Base-by-base conservation (phyloP, 176 grass and related monocot species). In the Urochloa ruziziensis region DNA sequence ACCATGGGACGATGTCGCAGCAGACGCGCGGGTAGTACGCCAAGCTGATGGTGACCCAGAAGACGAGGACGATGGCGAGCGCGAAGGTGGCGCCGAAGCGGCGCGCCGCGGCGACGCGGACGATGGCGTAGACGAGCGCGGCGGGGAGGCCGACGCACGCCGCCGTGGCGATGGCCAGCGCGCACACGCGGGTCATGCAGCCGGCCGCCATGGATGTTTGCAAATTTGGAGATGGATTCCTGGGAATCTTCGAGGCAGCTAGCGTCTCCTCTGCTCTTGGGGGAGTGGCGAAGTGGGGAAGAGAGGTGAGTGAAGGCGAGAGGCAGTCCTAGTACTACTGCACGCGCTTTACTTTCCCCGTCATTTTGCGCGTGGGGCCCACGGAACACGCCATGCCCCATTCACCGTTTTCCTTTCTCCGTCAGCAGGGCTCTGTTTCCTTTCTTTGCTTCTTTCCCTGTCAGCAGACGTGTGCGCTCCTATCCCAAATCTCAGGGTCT, bases 61-160 rank as follows among this genome's bases (percentile, higher is more conserved):
- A 62, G 37, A 64, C 40, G 42, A 79, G 76, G 18, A 79, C 42
- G 76, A 34, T 0, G 25, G 27, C 7, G 39, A 48, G 28, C 24
- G 68, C 68, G 68, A 47, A 19, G 42, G 42, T 47, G 68, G 68
- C 42, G 42, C 68, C 68, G 40, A 29, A 71, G 14, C 7, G 68
- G 0, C 68, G 42, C 6, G 59, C 58, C 58, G 43, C 42, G 3
- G 62, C 42, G 43, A 51, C 25, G 6, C 44, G 19, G 60, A 79
- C 59, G 59, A 79, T 46, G 11, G 76, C 60, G 76, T 49, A 79
- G 76, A 65, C 1, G 28, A 79, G 60, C 76, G 43, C 29, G 59
- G 17, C 61, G 2, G 76, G 60, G 39, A 62, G 40, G 40, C 40
- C 76, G 76, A 79, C 5, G 59, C 60, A 79, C 3, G 42, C 60